Evolutionary conservation across 2,329 filamentous ascomycete species (phyloP).

Genomic region (Penicillium occitanis): DNA sequence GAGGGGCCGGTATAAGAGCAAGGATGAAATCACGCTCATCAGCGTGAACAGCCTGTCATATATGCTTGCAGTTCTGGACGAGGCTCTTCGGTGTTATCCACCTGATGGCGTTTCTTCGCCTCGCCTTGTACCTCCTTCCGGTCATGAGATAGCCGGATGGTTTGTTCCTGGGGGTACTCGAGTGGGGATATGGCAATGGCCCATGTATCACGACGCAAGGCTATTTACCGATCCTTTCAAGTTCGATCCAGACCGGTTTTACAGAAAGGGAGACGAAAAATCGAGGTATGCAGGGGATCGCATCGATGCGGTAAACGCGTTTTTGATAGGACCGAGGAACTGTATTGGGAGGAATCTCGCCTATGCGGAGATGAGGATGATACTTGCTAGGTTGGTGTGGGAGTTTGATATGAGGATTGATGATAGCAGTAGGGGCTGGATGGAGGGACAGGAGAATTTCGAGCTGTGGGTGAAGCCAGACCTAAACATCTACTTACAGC

Average conservation of each 20-base stretch:
- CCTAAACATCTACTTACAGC: background rate
- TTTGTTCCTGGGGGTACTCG: background rate
- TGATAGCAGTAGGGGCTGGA: background rate
- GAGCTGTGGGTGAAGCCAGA: background rate
- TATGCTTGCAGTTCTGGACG: background rate
- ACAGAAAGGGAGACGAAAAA: background rate
- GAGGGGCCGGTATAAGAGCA: background rate
- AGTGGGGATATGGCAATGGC: too few relatives aligned
- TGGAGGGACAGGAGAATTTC: background rate
- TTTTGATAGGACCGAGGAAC: conserved; percentile 1
- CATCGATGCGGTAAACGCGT: conserved; percentile 2
- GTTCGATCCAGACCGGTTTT: background rate
- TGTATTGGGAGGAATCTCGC: conserved; percentile 2
- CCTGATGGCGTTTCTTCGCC: background rate
- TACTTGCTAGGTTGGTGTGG: conserved; percentile 5
- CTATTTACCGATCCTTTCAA: too few relatives aligned
- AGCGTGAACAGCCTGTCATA: background rate
- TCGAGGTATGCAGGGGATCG: background rate
- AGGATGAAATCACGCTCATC: background rate
- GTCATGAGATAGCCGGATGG: background rate
- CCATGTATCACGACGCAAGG: too few relatives aligned
- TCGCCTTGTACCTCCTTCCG: background rate
- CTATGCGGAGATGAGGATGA: conserved; percentile 9
- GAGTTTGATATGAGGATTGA: conserved; percentile 2
- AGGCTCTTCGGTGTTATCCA: background rate